Evolutionary conservation across 73 alveolate genomes (phyloP), one percentile per base, ranked within the genome.

Genomic region (Paramecium primaurelia): DNA sequence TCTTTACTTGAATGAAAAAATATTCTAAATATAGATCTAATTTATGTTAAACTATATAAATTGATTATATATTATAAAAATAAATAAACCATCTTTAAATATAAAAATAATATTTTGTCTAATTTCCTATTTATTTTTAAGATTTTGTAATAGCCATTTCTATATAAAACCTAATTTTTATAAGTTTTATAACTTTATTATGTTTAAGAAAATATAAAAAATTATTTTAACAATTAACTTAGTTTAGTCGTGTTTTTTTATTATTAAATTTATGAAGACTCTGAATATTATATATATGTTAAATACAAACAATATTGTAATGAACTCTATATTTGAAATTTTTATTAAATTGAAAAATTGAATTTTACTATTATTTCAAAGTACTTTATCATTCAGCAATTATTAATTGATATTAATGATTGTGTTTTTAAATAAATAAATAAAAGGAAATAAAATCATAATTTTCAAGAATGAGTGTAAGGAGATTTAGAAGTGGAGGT

Each of bases 401-500:
- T 64, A 64, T 4, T 22, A 64, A 64, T 64, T 54, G 69, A 54
- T 4, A 16, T 54, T n/a, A 2, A 54, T 54, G 69, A n/a, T 54
- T 54, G 69, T 18, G 22, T 54, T 54, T 54, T 54, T 32, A 64
- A 64, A 64, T 64, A 64, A 64, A 64, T 32, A 64, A 28, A 64
- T 32, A 64, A 32, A 64, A 64, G 12, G 47, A 32, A 64, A 64
- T 34, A 64, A 64, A 64, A 25, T 28, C 49, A 8, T 11, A 54
- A 54, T 54, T 6, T 54, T 18, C 32, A 54, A 54, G 69, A 8
- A 73, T 73, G 87, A 73, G 87, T n/a, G 6, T 73, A 7, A 73
- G 87, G 10, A 73, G 87, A 40, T 4, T 73, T 32, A 37, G 87
- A 73, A 73, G 87, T 18, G 59, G 59, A 37, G 87, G 87, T 22